A percentile compares a stretch with the other conserved stretches of the same genome.
phyloP scores from a whole-genome alignment of 768 basidiomycete genomes.

The Kwoniella bestiolae region DNA sequence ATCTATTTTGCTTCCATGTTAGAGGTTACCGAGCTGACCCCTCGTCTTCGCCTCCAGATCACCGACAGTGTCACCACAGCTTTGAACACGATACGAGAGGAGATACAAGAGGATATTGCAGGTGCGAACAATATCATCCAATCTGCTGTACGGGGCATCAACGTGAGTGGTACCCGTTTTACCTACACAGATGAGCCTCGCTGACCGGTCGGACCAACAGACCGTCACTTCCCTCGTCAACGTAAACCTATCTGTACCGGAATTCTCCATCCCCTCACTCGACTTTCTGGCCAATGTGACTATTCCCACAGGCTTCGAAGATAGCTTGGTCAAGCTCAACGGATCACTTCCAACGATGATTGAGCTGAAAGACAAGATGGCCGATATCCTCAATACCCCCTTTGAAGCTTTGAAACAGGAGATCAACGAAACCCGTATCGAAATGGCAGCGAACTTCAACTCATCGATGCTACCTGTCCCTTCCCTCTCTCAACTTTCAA shows the following conservation, averaged over 20 bases:
- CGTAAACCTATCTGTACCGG: constrained; percentile 66
- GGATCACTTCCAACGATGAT: constrained; percentile 75
- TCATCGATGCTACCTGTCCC: constrained; percentile 78
- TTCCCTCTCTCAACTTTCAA: constrained; percentile 31
- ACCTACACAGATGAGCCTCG: neutral
- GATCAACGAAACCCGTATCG: constrained; percentile 81
- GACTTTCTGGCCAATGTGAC: constrained; percentile 74
- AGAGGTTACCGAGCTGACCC: neutral
- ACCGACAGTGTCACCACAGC: constrained; percentile 69
- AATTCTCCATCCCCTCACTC: constrained; percentile 76
- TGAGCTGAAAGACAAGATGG: constrained; percentile 74
- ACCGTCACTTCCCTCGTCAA: constrained; percentile 66
- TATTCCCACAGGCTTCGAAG: constrained; percentile 76
- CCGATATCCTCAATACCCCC: constrained; percentile 65
- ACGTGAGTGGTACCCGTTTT: constrained; percentile 58
- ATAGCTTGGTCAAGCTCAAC: constrained; percentile 76
- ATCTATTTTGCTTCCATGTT: constrained; percentile 2
- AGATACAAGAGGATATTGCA: constrained; percentile 72
- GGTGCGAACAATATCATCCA: constrained; percentile 72
- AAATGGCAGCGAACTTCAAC: constrained; percentile 68
- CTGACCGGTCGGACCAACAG: constrained; percentile 7
- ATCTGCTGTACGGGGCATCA: constrained; percentile 68
- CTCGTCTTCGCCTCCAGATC: constrained; percentile 62
- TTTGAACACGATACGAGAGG: constrained; percentile 67
- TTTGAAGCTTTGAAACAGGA: constrained; percentile 86